Conservation (phyloP, 2,329 filamentous ascomycete species). For the Arthrobotrys iridis region DNA sequence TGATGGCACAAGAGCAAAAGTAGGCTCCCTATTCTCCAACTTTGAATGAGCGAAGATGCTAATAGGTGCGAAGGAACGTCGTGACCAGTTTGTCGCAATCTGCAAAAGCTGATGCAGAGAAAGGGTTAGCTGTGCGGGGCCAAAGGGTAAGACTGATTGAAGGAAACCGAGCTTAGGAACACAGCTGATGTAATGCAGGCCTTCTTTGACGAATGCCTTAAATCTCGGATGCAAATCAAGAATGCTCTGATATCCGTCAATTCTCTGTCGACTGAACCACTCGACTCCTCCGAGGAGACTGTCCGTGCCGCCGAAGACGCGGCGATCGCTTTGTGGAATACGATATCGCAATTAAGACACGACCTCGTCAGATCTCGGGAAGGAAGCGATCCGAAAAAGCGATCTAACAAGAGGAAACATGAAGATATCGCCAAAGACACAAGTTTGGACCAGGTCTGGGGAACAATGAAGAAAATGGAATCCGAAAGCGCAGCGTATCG, state of each 20-base stretch:
- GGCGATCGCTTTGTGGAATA: conserved; percentile 84
- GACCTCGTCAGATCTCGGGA: conserved; percentile 67
- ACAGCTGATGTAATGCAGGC: conserved; percentile 41
- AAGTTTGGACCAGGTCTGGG: conserved; percentile 44
- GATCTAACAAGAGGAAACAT: conserved; percentile 71
- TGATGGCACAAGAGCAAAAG: conserved; percentile 76
- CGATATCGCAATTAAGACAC: conserved; percentile 75
- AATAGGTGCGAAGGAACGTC: conserved; percentile 52
- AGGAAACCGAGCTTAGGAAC: not conserved
- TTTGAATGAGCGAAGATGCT: not conserved
- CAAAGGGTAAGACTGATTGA: conserved; percentile 71
- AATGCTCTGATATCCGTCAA: conserved; percentile 87
- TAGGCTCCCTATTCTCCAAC: conserved; percentile 67
- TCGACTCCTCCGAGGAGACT: conserved; percentile 63
- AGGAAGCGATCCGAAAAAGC: conserved; percentile 58
- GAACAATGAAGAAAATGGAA: conserved; percentile 62
- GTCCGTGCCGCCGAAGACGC: conserved; percentile 84
- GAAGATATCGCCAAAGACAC: conserved; percentile 54
- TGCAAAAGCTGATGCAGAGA: conserved; percentile 79
- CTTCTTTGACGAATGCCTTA: conserved; percentile 86
- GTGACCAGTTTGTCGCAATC: conserved; percentile 68
- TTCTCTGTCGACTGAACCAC: conserved; percentile 68
- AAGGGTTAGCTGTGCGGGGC: conserved; percentile 84
- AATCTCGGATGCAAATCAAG: conserved; percentile 89
- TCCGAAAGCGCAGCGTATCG: conserved; percentile 71